These are phyloP conservation scores for Penicillium sp. DNA, from an alignment of 2,329 filamentous ascomycete species.

Conservation along the genomic window DNA sequence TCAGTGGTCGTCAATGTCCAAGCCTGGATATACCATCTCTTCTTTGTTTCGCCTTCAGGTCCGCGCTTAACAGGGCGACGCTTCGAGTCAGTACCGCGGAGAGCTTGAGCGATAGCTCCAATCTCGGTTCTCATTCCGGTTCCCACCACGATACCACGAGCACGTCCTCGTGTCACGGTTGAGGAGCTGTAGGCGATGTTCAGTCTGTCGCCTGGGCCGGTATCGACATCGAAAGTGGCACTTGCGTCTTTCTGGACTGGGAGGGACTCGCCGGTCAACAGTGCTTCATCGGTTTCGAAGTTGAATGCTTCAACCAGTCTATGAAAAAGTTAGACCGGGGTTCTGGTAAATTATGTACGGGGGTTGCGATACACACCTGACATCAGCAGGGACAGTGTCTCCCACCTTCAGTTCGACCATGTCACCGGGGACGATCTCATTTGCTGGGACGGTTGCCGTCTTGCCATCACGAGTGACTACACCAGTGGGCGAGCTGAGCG, in stretches of 20 bases:
- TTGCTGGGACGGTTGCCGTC: slow-evolving; percentile 53
- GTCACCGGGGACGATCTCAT: slow-evolving; percentile 63
- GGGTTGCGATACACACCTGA: slow-evolving; percentile 45
- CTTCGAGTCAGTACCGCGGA: slow-evolving; percentile 59
- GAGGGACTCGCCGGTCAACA: slow-evolving; percentile 62
- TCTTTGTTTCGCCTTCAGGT: slow-evolving; percentile 49
- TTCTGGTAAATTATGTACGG: not conserved
- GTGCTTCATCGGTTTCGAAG: slow-evolving; percentile 69
- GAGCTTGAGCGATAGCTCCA: slow-evolving; percentile 61
- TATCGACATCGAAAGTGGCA: slow-evolving; percentile 47
- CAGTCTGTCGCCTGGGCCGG: slow-evolving; percentile 58
- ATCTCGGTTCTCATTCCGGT: slow-evolving; percentile 64
- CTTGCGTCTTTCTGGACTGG: slow-evolving; percentile 56
- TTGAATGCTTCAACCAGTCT: slow-evolving; percentile 62
- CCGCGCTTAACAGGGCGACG: slow-evolving; percentile 53
- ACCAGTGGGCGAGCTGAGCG: slow-evolving; percentile 57
- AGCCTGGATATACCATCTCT: slow-evolving; percentile 54
- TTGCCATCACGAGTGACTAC: slow-evolving; percentile 59
- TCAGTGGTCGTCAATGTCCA: slow-evolving; percentile 56
- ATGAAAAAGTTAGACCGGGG: slow-evolving; percentile 4
- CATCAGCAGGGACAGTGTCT: slow-evolving; percentile 62
- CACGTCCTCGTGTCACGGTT: slow-evolving; percentile 60
- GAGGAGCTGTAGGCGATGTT: slow-evolving; percentile 64
- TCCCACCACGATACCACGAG: slow-evolving; percentile 58
- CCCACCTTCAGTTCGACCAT: slow-evolving; percentile 56